Conservation (phyloP, 495 filamentous ascomycete species). For the Astrocystis sublimbata region DNA sequence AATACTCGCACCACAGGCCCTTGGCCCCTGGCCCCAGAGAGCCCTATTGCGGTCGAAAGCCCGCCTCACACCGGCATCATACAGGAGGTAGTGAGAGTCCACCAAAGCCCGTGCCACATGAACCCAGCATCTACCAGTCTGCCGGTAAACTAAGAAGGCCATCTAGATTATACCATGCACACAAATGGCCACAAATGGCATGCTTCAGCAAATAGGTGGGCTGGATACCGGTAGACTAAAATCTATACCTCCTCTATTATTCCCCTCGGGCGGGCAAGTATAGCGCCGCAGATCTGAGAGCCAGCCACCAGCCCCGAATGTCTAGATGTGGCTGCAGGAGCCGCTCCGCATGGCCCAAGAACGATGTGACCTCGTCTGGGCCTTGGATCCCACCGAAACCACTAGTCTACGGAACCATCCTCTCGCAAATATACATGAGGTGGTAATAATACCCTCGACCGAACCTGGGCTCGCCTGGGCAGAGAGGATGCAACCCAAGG, state of each 20-base stretch:
- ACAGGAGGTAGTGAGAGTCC: slow-evolving; percentile 1
- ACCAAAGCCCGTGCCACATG: neutral
- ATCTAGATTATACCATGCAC: too few species aligned
- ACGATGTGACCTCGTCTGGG: slow-evolving; percentile 20
- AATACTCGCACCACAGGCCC: too few species aligned
- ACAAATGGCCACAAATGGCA: neutral
- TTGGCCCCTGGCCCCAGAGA: too few species aligned
- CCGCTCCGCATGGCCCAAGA: slow-evolving; percentile 20
- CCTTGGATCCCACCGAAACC: slow-evolving; percentile 8
- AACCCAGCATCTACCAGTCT: neutral
- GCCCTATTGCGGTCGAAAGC: too few species aligned
- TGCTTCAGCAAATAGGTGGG: neutral
- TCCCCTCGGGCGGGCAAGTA: neutral
- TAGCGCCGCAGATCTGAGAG: slow-evolving; percentile 18
- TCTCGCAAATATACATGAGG: neutral
- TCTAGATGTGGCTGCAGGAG: slow-evolving; percentile 24
- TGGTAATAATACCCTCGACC: neutral
- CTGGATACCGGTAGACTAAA: too few species aligned
- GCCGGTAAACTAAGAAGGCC: too few species aligned
- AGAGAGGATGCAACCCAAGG: neutral
- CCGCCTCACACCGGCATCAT: too few species aligned
- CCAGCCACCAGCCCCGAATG: slow-evolving; percentile 20
- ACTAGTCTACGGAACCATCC: neutral
- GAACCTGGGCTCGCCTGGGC: too few species aligned
- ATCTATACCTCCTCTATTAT: too few species aligned